phyloP scores from a whole-genome alignment of 371 early-diverging fungal genomes.

The Mucor lusitanicus region DNA sequence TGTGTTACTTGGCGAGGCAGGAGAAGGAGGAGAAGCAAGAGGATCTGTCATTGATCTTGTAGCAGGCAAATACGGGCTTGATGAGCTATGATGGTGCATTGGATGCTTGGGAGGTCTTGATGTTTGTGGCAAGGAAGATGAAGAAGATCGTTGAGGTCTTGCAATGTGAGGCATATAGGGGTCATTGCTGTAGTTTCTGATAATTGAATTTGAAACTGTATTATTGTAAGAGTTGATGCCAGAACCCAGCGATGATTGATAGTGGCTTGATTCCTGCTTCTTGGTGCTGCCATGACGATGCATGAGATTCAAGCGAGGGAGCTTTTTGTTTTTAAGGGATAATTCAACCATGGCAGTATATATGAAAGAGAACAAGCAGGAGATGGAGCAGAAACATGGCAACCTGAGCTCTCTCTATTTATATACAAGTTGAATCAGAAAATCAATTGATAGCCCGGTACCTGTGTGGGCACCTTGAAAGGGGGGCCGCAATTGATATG shows the following conservation, averaged over 20 bases:
- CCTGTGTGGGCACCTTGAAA: background rate
- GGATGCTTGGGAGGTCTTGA: background rate
- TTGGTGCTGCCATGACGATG: background rate
- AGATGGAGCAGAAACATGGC: background rate
- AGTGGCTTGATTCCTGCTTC: background rate
- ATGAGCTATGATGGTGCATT: background rate
- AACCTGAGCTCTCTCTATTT: background rate
- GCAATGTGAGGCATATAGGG: conserved; percentile 11
- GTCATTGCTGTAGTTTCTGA: background rate
- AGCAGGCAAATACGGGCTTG: background rate
- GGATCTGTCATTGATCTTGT: background rate
- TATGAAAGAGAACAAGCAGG: background rate
- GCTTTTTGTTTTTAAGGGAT: background rate
- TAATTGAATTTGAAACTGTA: background rate
- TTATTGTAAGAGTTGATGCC: background rate
- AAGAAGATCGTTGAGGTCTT: background rate
- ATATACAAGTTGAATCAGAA: background rate
- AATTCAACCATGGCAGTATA: background rate
- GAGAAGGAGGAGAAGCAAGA: background rate
- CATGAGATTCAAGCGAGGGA: background rate
- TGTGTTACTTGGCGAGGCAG: background rate
- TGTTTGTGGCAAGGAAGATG: background rate
- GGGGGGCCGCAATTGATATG: background rate
- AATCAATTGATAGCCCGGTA: conserved; percentile 5
- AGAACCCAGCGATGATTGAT: background rate